phyloP scores from a whole-genome alignment of 2,329 filamentous ascomycete species.

The Epichloe festucae region DNA sequence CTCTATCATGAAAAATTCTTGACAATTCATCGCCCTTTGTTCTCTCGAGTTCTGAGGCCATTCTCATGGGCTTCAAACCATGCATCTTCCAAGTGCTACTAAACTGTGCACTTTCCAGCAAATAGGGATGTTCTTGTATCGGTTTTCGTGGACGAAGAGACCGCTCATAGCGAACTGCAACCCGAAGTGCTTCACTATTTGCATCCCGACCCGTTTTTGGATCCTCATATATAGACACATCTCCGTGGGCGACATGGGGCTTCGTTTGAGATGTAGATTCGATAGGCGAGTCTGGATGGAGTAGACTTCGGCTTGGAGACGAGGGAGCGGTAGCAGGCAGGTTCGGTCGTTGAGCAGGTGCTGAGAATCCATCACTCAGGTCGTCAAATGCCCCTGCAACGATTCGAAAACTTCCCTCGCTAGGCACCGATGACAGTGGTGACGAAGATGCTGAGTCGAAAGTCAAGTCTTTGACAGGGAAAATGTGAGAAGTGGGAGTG shows the following conservation, averaged over 20 bases:
- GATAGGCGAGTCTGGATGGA: background rate
- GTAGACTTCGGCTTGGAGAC: background rate
- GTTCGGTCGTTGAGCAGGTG: background rate
- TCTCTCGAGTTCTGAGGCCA: slow-evolving; percentile 20
- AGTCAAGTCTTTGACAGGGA: slow-evolving; percentile 1
- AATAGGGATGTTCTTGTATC: slow-evolving; percentile 47
- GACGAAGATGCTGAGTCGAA: slow-evolving; percentile 16
- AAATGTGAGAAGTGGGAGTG: background rate
- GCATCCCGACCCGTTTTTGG: background rate
- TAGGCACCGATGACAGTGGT: slow-evolving; percentile 21
- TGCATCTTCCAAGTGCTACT: slow-evolving; percentile 38
- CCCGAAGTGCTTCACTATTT: slow-evolving; percentile 11
- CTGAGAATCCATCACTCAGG: background rate
- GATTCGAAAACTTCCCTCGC: slow-evolving; percentile 13
- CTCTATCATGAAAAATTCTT: slow-evolving; percentile 40
- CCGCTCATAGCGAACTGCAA: slow-evolving; percentile 26
- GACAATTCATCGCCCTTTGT: slow-evolving; percentile 29
- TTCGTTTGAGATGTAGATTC: background rate
- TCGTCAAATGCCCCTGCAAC: background rate
- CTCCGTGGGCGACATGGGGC: background rate
- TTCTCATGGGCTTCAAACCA: slow-evolving; percentile 38
- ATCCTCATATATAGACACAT: background rate
- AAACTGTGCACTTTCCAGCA: slow-evolving; percentile 42
- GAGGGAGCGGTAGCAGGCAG: background rate
- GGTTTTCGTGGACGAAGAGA: slow-evolving; percentile 46